Evolutionary conservation across 2,329 filamentous ascomycete species (phyloP).

Genomic region (Penicillium palitans): DNA sequence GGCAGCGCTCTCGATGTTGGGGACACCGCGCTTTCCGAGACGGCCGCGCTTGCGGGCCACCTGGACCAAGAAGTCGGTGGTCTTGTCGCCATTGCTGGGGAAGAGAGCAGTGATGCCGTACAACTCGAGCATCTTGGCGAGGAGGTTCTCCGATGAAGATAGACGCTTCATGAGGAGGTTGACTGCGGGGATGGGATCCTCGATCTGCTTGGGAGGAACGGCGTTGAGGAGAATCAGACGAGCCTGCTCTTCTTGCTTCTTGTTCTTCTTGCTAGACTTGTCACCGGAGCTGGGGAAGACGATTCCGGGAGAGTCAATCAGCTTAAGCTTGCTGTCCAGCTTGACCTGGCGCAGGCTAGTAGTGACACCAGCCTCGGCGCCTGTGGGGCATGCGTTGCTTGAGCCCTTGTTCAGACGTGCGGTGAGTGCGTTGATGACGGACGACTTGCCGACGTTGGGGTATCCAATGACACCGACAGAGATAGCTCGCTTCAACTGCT

Average conservation of each 20-base stretch:
- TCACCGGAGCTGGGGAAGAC: constrained; percentile 71
- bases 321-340: constrained; percentile 88
- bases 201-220: constrained; percentile 89
- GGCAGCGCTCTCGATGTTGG: constrained; percentile 82
- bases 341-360: constrained; percentile 87
- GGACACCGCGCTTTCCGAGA: constrained; percentile 83
- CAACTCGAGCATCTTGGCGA: constrained; percentile 75
- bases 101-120: constrained; percentile 84
- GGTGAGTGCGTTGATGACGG: constrained; percentile 90
- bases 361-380: constrained; percentile 89
- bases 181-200: constrained; percentile 86
- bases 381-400: constrained; percentile 74
- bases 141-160: constrained; percentile 68
- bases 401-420: constrained; percentile 67
- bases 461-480: constrained; percentile 94
- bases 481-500: constrained; percentile 83
- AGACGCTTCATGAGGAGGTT: constrained; percentile 79
- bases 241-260: constrained; percentile 72
- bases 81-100: constrained; percentile 68
- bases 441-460: constrained; percentile 94
- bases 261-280: constrained; percentile 56
- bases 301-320: constrained; percentile 92
- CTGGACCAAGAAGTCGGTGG: constrained; percentile 89
- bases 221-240: constrained; percentile 86
- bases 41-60: constrained; percentile 91